Evolutionary conservation across 2,329 filamentous ascomycete species (phyloP), one percentile per base, ranked within the genome.

Genomic region (Trematosphaeria pertusa): DNA sequence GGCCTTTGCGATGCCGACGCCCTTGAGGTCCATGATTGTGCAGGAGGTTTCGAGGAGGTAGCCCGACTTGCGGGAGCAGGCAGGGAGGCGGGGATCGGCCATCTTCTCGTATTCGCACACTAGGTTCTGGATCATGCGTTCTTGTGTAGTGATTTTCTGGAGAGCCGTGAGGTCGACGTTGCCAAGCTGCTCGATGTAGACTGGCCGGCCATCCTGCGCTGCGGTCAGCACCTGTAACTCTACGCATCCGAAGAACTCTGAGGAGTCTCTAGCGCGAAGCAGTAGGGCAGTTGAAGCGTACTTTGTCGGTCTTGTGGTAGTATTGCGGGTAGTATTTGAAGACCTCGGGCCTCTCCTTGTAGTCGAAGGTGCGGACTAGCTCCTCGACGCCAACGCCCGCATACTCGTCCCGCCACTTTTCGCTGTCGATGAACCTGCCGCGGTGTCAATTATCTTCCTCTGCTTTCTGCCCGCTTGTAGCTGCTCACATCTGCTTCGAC

Each of bases 61-160:
- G 64, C 89, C 91, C 18, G 87, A 81, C 78, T 96, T 96, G 75
- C 93, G 91, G 46, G 91, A 96, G 82, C 91, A 97, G 60, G 94
- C 93, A 41, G 94, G 94, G 46, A 99, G 84, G 59, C 94, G 89
- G 11, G 92, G 92, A 75, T 97, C 93, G 59, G 90, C 83, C 61
- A 97, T 83, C 74, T 93, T 96, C 81, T 99, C 94, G 79, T 99
- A 99, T 79, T 99, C 94, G 72, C 92, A 88, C 37, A 96, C 93
- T 33, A 99, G 86, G 80, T 97, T 97, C 74, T 89, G 86, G 52
- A 97, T 79, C 93, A 99, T 97, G 75, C 93, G 91, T 57, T 97
- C 91, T 65, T 84, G 82, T 36, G 88, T 89, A 54, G 92, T 97
- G 78, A 97, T 94, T 76, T 94, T 93, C 80, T 90, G 88, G 85